phyloP scores from a whole-genome alignment of 2,329 filamentous ascomycete species.

The Whalleya microplaca region DNA sequence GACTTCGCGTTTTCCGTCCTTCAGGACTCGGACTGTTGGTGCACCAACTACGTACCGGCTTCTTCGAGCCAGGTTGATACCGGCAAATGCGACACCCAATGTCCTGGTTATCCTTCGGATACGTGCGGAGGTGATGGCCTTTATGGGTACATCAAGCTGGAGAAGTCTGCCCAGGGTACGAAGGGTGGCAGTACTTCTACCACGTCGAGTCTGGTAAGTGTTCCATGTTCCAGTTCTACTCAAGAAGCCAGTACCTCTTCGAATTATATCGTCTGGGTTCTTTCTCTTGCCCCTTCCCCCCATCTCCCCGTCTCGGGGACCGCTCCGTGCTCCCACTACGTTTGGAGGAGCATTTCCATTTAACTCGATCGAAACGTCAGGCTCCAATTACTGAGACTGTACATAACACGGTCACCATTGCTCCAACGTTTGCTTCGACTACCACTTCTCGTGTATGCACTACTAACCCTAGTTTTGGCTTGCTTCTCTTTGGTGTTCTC shows the following conservation, averaged over 20 bases:
- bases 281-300: constrained; percentile 17
- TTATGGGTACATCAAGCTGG: constrained; percentile 68
- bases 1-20: constrained; percentile 71
- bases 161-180: constrained; percentile 61
- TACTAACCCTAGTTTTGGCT: constrained; percentile 20
- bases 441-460: constrained; percentile 36
- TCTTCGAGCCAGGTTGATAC: constrained; percentile 44
- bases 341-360: constrained; percentile 28
- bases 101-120: constrained; percentile 71
- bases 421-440: constrained; percentile 30
- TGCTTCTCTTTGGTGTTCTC: constrained; percentile 8
- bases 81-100: constrained; percentile 57
- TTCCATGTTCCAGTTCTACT: constrained; percentile 22
- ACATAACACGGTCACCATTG: constrained; percentile 41
- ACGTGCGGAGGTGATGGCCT: constrained; percentile 65
- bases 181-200: constrained; percentile 36
- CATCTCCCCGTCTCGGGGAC: constrained; percentile 7
- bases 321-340: constrained; percentile 1
- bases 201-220: constrained; percentile 36
- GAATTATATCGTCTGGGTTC: constrained; percentile 25
- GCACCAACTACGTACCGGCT: constrained; percentile 68
- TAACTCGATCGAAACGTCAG: constrained; percentile 37
- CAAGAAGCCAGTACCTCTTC: constrained; percentile 19
- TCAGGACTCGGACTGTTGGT: constrained; percentile 71
- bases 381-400: constrained; percentile 38